Conservation (phyloP, 306 rosid genomes). For the Cucumis cinereus region DNA sequence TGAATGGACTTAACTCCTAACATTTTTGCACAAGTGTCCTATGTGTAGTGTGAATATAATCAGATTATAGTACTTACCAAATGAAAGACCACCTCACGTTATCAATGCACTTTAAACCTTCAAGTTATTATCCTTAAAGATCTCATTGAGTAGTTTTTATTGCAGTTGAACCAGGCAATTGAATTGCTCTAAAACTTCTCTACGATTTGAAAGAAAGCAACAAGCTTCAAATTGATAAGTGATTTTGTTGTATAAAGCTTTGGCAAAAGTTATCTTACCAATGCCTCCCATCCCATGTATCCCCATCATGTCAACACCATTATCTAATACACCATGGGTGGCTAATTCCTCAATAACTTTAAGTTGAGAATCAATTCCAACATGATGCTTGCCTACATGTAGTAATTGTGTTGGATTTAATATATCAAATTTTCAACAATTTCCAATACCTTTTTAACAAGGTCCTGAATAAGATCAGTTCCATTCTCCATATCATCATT, state of each 20-base stretch:
- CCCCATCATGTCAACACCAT: background rate
- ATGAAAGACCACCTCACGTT: background rate
- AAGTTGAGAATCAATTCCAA: background rate
- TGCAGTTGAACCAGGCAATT: background rate
- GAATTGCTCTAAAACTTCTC: background rate
- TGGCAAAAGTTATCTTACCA: background rate
- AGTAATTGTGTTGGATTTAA: too few species aligned
- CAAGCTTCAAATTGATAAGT: background rate
- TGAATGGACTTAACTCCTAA: background rate
- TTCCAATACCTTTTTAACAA: too few species aligned
- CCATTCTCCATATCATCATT: too few species aligned
- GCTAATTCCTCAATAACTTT: background rate
- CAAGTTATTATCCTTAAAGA: background rate
- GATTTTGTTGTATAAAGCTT: background rate
- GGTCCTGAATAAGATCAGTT: too few species aligned
- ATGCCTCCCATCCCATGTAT: background rate
- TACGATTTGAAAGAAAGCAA: background rate
- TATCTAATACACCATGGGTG: too few species aligned
- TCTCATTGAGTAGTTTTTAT: background rate
- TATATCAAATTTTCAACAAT: too few species aligned
- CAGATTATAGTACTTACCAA: background rate
- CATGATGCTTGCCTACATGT: background rate
- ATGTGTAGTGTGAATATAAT: slow-evolving; percentile 5
- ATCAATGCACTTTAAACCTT: too few species aligned
- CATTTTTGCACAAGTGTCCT: slow-evolving; percentile 87